A percentile compares a stretch with the other conserved stretches of the same genome.
Evolutionary conservation across 768 basidiomycete species (phyloP).

Genomic region (Lentinula detonsa): DNA sequence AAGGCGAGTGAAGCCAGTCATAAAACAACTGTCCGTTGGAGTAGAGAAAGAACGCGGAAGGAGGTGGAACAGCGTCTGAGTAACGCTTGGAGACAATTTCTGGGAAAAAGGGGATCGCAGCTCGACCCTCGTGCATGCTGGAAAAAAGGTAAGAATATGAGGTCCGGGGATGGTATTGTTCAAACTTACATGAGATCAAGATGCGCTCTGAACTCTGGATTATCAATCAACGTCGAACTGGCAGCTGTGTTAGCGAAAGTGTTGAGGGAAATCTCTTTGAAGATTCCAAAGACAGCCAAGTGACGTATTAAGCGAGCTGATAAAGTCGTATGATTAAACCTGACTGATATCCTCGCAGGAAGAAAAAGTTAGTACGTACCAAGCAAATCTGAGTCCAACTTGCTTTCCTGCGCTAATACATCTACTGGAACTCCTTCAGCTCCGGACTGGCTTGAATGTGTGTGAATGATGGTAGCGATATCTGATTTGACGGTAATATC

Average conservation of each 20-base stretch:
- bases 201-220: conserved; percentile 8
- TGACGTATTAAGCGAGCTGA: conserved; percentile 8
- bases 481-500: conserved; percentile 4
- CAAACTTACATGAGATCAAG: conserved; percentile 8
- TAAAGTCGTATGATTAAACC: background rate
- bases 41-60: conserved; percentile 8
- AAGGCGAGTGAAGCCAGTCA: conserved; percentile 8
- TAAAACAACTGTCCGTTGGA: conserved; percentile 3
- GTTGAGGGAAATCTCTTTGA: conserved; percentile 3
- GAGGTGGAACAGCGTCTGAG: background rate
- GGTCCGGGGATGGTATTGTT: background rate
- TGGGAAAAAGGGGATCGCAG: conserved; percentile 6
- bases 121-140: conserved; percentile 8
- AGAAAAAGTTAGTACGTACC: background rate
- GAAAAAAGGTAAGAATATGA: background rate
- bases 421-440: background rate
- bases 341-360: background rate
- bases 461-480: conserved; percentile 5
- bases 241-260: conserved; percentile 4
- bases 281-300: conserved; percentile 5
- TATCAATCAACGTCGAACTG: conserved; percentile 3
- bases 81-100: conserved; percentile 5
- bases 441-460: background rate
- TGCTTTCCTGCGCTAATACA: background rate
- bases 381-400: background rate